A percentile compares a stretch with the other conserved stretches of the same genome.
phyloP scores from a whole-genome alignment of 331 rosid species.

The Quercus tomentella region DNA sequence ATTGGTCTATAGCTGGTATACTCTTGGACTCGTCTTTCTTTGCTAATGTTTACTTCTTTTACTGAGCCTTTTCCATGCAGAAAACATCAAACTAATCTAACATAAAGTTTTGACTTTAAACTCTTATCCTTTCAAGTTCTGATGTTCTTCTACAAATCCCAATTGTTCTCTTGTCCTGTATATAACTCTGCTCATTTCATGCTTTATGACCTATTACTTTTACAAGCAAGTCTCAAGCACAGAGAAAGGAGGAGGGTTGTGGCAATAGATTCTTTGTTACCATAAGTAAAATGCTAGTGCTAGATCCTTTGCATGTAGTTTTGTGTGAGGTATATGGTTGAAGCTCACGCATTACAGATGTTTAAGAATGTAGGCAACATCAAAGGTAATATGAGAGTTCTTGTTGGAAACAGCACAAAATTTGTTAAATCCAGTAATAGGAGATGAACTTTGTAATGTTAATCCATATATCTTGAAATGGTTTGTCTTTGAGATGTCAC shows the following conservation, averaged over 20 bases:
- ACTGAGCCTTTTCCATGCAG: neutral
- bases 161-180: neutral
- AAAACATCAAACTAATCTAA: neutral
- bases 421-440: neutral
- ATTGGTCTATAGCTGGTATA: conserved; percentile 81
- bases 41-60: neutral
- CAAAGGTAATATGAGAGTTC: neutral
- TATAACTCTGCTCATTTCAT: neutral
- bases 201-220: neutral
- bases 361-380: neutral
- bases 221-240: neutral
- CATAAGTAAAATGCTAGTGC: neutral
- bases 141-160: neutral
- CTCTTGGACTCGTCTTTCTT: conserved; percentile 19
- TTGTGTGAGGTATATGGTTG: neutral
- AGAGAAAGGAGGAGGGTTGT: neutral
- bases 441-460: neutral
- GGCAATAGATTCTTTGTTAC: neutral
- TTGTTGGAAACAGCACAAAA: neutral
- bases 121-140: neutral
- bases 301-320: neutral
- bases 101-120: neutral
- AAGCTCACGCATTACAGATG: neutral
- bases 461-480: neutral
- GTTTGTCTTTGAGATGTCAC: neutral